Evolutionary conservation across 306 rosid genomes (phyloP).

Genomic region (Prunus mume): DNA sequence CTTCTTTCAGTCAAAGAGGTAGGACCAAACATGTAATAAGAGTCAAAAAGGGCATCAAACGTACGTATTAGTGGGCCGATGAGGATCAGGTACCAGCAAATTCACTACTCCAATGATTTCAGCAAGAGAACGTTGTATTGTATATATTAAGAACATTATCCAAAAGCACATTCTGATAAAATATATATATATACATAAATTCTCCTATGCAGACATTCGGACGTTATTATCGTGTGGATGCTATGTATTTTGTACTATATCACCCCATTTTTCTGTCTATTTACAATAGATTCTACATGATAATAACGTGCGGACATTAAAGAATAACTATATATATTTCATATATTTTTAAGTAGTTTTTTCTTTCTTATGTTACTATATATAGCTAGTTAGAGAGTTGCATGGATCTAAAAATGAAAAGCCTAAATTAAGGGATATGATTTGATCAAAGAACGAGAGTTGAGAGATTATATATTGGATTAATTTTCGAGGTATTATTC

Average conservation of each 20-base stretch:
- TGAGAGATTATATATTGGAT: background rate
- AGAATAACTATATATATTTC: too few species aligned
- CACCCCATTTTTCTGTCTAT: fast-evolving
- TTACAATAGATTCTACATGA: too few species aligned
- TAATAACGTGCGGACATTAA: too few species aligned
- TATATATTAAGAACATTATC: conserved; percentile 5
- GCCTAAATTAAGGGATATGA: background rate
- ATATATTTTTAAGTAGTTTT: too few species aligned
- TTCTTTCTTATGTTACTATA: too few species aligned
- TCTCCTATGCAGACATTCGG: fast-evolving
- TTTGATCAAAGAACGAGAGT: too few species aligned
- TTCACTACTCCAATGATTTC: conserved; percentile 14
- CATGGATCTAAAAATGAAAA: background rate
- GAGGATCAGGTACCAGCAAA: background rate
- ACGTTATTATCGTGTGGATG: too few species aligned
- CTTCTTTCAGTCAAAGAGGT: conserved; percentile 16
- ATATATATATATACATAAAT: background rate
- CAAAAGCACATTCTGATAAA: background rate
- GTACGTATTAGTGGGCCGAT: background rate
- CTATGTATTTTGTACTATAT: too few species aligned
- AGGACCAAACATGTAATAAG: conserved; percentile 12
- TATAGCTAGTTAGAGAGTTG: too few species aligned
- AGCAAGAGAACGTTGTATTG: background rate
- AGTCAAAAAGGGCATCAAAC: conserved; percentile 13
- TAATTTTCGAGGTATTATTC: background rate